phyloP scores from a whole-genome alignment of 306 rosid genomes.

The Sphenostylis stenocarpa region DNA sequence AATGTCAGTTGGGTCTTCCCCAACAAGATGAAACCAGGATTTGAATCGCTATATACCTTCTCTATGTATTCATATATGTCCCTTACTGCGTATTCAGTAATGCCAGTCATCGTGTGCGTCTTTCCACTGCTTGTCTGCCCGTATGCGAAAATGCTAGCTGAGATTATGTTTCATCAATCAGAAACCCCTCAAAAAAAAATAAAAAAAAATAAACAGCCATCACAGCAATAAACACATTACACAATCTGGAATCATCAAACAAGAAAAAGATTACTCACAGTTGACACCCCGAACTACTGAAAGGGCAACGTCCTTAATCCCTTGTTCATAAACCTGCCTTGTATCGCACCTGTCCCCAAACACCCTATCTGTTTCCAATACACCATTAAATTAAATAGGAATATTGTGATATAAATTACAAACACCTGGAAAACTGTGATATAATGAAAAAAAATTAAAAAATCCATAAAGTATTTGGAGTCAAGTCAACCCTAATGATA shows the following conservation, averaged over 20 bases:
- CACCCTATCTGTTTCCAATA: conserved; percentile 61
- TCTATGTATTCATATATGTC: conserved; percentile 71
- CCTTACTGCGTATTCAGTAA: conserved; percentile 65
- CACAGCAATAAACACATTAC: background rate
- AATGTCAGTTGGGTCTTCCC: too few relatives aligned
- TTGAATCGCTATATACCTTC: conserved; percentile 44
- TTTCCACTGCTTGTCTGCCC: conserved; percentile 99
- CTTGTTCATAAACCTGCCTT: conserved; percentile 70
- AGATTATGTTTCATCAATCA: conserved; percentile 19
- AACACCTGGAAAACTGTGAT: background rate
- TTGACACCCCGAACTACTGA: conserved; percentile 87
- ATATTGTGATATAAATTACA: background rate
- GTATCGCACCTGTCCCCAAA: conserved; percentile 64
- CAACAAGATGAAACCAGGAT: background rate
- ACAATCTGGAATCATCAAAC: conserved; percentile 27
- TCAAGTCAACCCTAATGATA: background rate
- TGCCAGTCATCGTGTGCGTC: conserved; percentile 90
- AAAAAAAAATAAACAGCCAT: background rate
- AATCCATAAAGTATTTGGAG: background rate
- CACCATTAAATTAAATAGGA: conserved; percentile 7
- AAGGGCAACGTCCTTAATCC: conserved; percentile 80
- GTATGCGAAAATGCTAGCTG: conserved; percentile 88
- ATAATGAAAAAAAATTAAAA: background rate
- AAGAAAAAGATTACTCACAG: conserved; percentile 52
- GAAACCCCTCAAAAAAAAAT: background rate